Evolutionary conservation across 352 stramenopile genomes (phyloP).

Genomic region (Globisporangium nodosum): DNA sequence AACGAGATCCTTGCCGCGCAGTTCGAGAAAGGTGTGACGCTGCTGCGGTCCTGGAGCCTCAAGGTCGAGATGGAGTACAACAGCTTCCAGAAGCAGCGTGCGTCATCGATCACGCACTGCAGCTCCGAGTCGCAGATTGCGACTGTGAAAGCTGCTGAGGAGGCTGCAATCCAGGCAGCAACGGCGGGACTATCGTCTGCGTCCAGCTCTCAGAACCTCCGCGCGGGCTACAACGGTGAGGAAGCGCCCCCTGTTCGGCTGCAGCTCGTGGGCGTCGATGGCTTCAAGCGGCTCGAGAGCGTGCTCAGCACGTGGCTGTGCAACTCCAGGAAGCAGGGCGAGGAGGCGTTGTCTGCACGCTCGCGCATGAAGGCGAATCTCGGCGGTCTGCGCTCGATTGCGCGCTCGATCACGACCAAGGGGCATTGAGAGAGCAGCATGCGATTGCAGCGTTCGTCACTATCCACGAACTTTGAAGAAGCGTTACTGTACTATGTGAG

Average conservation of each 20-base stretch:
- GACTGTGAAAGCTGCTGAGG: background rate
- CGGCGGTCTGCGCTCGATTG: constrained; percentile 11
- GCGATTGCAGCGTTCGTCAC: background rate
- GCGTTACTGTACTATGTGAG: no score
- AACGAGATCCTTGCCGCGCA: constrained; percentile 34
- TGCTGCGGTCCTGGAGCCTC: constrained; percentile 40
- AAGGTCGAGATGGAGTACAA: constrained; percentile 54
- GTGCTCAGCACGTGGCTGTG: constrained; percentile 13
- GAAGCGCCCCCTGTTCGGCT: background rate
- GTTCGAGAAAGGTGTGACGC: constrained; percentile 43
- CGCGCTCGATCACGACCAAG: constrained; percentile 12
- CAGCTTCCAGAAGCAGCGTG: background rate
- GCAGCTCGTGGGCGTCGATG: constrained; percentile 6
- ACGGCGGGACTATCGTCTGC: background rate
- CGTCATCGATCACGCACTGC: background rate
- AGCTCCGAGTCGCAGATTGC: constrained; percentile 1
- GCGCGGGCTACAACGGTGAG: background rate
- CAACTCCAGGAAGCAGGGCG: constrained; percentile 2
- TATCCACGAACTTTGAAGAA: background rate
- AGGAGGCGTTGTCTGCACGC: constrained; percentile 8
- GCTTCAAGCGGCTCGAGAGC: constrained; percentile 15
- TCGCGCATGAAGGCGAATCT: constrained; percentile 12
- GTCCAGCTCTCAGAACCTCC: background rate
- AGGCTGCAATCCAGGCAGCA: background rate
- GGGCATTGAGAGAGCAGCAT: background rate